These are phyloP conservation scores for Leccinum subrobustum DNA, from an alignment of 1,284 basidiomycete genomes.

Conservation along the genomic window DNA sequence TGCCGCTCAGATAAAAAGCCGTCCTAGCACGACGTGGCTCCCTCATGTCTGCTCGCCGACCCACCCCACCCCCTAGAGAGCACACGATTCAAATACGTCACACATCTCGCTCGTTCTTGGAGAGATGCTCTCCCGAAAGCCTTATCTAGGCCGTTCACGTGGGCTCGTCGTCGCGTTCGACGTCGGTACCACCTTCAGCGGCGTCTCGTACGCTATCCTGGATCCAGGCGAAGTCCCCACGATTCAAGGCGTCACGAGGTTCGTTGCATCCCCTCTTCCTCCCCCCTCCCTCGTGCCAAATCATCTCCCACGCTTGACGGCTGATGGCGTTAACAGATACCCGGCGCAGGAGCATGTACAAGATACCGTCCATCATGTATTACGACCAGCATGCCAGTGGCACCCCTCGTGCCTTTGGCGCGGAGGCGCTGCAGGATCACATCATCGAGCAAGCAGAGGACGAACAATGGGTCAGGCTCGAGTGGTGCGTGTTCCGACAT, in stretches of 20 bases:
- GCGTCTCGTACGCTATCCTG: conserved; percentile 45
- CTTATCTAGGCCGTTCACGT: conserved; percentile 35
- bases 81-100: conserved; percentile 9
- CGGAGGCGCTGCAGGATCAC: conserved; percentile 47
- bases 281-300: conserved; percentile 2
- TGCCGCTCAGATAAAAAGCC: conserved; percentile 24
- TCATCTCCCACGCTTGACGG: neutral
- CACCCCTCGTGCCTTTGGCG: conserved; percentile 46
- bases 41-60: neutral
- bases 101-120: neutral
- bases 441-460: conserved; percentile 44
- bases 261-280: neutral
- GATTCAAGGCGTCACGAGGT: conserved; percentile 47
- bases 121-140: conserved; percentile 33
- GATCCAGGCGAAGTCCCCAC: conserved; percentile 49
- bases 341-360: conserved; percentile 44
- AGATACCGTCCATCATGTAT: conserved; percentile 56
- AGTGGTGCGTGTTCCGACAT: conserved; percentile 41
- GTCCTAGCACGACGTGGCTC: neutral
- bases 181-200: conserved; percentile 53
- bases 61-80: neutral
- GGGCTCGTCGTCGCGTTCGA: conserved; percentile 52
- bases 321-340: conserved; percentile 32
- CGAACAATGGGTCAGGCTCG: conserved; percentile 45
- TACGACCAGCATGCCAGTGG: conserved; percentile 52